Percentiles rank a stretch among this genome's conserved stretches.
phyloP scores from a whole-genome alignment of 129 eudicot species.

The Ambrosia artemisiifolia region DNA sequence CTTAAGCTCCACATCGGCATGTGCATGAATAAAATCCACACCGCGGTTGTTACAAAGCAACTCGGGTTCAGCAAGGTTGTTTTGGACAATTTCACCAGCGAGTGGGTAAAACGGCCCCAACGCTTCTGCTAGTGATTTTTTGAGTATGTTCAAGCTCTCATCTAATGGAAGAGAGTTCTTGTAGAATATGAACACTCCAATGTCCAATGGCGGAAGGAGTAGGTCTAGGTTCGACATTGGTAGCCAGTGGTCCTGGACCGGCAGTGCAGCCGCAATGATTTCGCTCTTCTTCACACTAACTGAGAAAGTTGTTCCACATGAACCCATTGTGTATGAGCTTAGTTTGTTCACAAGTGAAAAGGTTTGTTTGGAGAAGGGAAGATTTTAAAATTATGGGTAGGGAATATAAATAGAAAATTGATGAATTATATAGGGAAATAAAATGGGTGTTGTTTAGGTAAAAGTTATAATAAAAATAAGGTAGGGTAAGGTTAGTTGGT shows the following conservation, averaged over 20 bases:
- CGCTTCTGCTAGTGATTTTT: slow-evolving; percentile 48
- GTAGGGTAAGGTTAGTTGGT: too few species aligned
- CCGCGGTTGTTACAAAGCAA: slow-evolving; percentile 69
- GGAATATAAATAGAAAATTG: neutral
- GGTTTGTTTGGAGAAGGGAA: neutral
- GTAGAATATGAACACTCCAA: slow-evolving; percentile 66
- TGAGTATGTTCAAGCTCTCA: slow-evolving; percentile 32
- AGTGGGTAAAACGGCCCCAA: slow-evolving; percentile 50
- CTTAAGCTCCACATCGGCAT: slow-evolving; percentile 45
- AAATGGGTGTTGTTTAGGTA: too few species aligned
- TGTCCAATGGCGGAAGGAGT: slow-evolving; percentile 59
- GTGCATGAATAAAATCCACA: slow-evolving; percentile 56
- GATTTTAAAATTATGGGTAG: neutral
- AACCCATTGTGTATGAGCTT: slow-evolving; percentile 22
- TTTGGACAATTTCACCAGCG: slow-evolving; percentile 62
- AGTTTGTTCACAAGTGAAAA: neutral
- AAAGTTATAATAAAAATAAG: too few species aligned
- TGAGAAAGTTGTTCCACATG: slow-evolving; percentile 21
- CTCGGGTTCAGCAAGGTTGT: slow-evolving; percentile 59
- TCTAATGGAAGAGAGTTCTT: slow-evolving; percentile 13
- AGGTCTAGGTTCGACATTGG: slow-evolving; percentile 69
- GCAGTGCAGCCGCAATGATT: slow-evolving; percentile 43
- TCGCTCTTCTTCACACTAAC: slow-evolving; percentile 40
- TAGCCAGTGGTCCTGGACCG: slow-evolving; percentile 58
- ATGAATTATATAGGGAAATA: too few species aligned